A percentile compares a stretch with the other conserved stretches of the same genome.
These are phyloP conservation scores for Leonotis leonurus DNA, from an alignment of 257 asterid species.

Conservation along the genomic window DNA sequence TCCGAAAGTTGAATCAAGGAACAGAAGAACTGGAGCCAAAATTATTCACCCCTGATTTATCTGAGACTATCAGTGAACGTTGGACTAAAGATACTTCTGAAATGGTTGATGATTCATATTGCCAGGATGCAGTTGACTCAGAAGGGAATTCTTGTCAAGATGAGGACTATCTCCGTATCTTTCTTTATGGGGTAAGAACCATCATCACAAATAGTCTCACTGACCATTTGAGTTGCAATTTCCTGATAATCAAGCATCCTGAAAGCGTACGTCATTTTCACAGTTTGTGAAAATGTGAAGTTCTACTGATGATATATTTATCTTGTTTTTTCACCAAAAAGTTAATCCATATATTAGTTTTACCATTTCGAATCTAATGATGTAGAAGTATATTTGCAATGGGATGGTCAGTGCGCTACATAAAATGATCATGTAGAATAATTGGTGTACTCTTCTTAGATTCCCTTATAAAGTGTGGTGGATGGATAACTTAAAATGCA, in stretches of 20 bases:
- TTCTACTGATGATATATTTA: background rate
- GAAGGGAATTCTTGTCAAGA: slow-evolving; percentile 33
- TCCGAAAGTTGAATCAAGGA: slow-evolving; percentile 54
- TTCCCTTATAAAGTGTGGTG: slow-evolving; percentile 20
- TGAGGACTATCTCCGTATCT: slow-evolving; percentile 46
- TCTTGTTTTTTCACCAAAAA: background rate
- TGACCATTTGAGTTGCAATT: background rate
- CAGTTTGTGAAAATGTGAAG: background rate
- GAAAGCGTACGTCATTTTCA: background rate
- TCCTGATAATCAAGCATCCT: background rate
- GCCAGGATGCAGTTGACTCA: slow-evolving; percentile 19
- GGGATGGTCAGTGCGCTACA: background rate
- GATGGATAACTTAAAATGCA: slow-evolving; percentile 31
- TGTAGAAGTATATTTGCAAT: background rate
- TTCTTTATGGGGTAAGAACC: slow-evolving; percentile 89
- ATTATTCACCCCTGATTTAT: slow-evolving; percentile 22
- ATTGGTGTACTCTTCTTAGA: slow-evolving; percentile 8
- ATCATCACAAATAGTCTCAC: background rate
- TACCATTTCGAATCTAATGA: background rate
- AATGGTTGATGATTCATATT: slow-evolving; percentile 16
- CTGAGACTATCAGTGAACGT: slow-evolving; percentile 27
- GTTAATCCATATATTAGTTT: background rate
- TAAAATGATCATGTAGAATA: background rate
- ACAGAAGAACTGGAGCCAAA: slow-evolving; percentile 27
- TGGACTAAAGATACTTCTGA: slow-evolving; percentile 27